A percentile compares a stretch with the other conserved stretches of the same genome.
phyloP scores from a whole-genome alignment of 305 asterid genomes.

The Petunia hybrid region DNA sequence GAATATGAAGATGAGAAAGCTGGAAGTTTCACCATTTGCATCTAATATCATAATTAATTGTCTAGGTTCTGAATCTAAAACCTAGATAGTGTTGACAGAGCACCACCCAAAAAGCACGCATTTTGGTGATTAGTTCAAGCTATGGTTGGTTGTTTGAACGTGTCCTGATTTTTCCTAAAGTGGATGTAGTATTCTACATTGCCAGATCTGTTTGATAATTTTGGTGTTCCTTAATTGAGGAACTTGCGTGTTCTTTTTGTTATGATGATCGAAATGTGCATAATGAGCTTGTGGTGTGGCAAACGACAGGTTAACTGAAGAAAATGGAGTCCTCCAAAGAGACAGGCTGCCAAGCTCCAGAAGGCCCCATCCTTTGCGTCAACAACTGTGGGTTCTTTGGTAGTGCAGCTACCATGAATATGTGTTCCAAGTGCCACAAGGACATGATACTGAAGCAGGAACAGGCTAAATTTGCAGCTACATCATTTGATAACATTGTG shows the following conservation, averaged over 20 bases:
- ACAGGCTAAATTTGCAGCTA: slow-evolving; percentile 33
- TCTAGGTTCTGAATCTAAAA: neutral
- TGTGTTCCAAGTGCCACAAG: slow-evolving; percentile 43
- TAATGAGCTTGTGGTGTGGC: slow-evolving; percentile 14
- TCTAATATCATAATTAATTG: neutral
- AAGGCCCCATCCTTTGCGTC: slow-evolving; percentile 39
- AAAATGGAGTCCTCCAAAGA: slow-evolving; percentile 37
- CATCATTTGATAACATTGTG: slow-evolving; percentile 35
- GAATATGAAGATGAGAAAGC: neutral
- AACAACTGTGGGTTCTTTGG: slow-evolving; percentile 42
- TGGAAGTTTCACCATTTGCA: neutral
- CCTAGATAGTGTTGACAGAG: neutral
- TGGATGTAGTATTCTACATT: neutral
- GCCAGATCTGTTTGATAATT: neutral
- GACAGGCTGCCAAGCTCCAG: slow-evolving; percentile 37
- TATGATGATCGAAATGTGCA: neutral
- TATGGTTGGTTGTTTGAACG: neutral
- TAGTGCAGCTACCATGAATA: slow-evolving; percentile 40
- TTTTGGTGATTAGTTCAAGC: neutral
- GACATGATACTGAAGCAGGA: slow-evolving; percentile 37
- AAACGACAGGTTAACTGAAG: slow-evolving; percentile 24
- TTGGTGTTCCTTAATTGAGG: neutral
- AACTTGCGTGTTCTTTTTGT: neutral
- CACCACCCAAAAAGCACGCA: neutral
- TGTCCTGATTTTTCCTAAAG: neutral